Evolutionary conservation across 805 yeast genomes (phyloP).

Genomic region (Starmerella davenportii): DNA sequence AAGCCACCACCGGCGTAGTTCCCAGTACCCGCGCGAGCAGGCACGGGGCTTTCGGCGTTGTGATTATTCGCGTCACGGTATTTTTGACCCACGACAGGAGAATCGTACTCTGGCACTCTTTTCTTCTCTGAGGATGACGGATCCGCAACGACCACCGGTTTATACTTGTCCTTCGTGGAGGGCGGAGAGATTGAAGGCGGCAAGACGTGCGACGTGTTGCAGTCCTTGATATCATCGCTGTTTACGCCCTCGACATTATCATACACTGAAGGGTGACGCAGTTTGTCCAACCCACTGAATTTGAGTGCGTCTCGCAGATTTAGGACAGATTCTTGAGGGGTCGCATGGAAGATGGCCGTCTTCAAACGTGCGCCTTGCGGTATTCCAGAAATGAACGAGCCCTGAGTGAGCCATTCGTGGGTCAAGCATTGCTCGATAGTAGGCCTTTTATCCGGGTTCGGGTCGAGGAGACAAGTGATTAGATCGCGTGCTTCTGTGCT

Average conservation of each 20-base stretch:
- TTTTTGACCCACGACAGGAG: slow-evolving; percentile 18
- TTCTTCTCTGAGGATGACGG: slow-evolving; percentile 8
- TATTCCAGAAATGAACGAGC: slow-evolving; percentile 60
- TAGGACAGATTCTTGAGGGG: slow-evolving; percentile 43
- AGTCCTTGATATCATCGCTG: slow-evolving; percentile 25
- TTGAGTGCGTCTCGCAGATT: slow-evolving; percentile 53
- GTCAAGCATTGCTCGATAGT: slow-evolving; percentile 57
- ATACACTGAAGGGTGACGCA: not conserved
- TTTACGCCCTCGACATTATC: slow-evolving; percentile 20
- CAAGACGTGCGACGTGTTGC: slow-evolving; percentile 30
- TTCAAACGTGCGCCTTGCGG: slow-evolving; percentile 44
- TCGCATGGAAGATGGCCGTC: slow-evolving; percentile 39
- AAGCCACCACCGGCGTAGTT: not conserved
- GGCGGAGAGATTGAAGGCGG: slow-evolving; percentile 89
- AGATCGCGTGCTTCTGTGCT: slow-evolving; percentile 45
- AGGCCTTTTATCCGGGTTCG: slow-evolving; percentile 71
- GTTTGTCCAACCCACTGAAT: slow-evolving; percentile 34
- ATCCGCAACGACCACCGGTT: slow-evolving; percentile 22
- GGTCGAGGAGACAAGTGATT: slow-evolving; percentile 46
- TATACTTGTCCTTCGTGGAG: slow-evolving; percentile 72
- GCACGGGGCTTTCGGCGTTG: not conserved
- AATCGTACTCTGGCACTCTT: slow-evolving; percentile 14
- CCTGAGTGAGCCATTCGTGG: slow-evolving; percentile 66
- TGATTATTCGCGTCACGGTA: not conserved
- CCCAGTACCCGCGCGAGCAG: not conserved